Evolutionary conservation across 2,329 filamentous ascomycete species (phyloP).

Genomic region (Macrophomina pseudophaseolina): DNA sequence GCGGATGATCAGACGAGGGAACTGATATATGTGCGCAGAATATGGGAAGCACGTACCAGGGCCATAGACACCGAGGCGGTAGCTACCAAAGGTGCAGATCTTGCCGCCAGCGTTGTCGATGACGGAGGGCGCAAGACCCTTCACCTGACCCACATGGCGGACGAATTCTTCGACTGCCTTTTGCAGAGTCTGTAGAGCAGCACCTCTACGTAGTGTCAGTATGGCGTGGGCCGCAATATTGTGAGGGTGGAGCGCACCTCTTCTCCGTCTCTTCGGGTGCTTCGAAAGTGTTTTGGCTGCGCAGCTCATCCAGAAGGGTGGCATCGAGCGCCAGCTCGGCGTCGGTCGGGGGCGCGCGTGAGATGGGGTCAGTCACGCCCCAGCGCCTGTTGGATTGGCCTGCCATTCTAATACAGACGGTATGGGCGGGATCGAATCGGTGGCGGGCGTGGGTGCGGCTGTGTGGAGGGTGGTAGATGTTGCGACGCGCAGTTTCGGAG

Average conservation of each 20-base stretch:
- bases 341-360: slow-evolving; percentile 74
- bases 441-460: background rate
- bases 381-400: slow-evolving; percentile 47
- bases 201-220: slow-evolving; percentile 53
- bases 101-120: slow-evolving; percentile 87
- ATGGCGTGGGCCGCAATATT: background rate
- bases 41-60: slow-evolving; percentile 59
- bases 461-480: background rate
- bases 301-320: slow-evolving; percentile 80
- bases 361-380: slow-evolving; percentile 87
- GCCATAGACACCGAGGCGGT: slow-evolving; percentile 89
- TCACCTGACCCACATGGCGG: slow-evolving; percentile 75
- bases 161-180: slow-evolving; percentile 86
- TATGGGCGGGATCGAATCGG: background rate
- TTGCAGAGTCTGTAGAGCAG: slow-evolving; percentile 50
- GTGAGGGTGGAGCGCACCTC: slow-evolving; percentile 58
- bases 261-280: slow-evolving; percentile 79
- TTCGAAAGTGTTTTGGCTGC: slow-evolving; percentile 91
- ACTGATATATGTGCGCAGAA: background rate
- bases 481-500: background rate
- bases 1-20: slow-evolving; percentile 1
- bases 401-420: slow-evolving; percentile 36
- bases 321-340: slow-evolving; percentile 78
- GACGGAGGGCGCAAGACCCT: slow-evolving; percentile 74
- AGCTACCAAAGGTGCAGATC: slow-evolving; percentile 96